Evolutionary conservation across 331 rosid species (phyloP).

Genomic region (Pyracantha coccinea): DNA sequence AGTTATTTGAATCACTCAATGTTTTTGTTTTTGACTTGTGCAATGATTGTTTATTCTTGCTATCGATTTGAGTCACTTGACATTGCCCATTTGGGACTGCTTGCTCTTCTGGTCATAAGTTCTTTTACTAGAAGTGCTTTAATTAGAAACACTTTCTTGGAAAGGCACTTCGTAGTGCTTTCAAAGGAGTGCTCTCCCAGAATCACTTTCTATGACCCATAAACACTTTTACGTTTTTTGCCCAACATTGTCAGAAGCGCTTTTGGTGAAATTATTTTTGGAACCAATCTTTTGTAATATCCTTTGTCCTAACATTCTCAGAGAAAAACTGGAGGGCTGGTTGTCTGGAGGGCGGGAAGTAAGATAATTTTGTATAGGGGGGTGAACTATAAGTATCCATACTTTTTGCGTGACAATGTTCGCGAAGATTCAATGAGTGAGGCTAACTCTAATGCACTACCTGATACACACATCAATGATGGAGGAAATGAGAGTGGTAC

Average conservation of each 20-base stretch:
- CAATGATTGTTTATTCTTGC: background rate
- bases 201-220: too few relatives aligned
- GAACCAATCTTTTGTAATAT: background rate
- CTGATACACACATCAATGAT: conserved; percentile 19
- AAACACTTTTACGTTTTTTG: too few relatives aligned
- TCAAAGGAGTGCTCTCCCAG: too few relatives aligned
- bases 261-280: too few relatives aligned
- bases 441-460: conserved; percentile 18
- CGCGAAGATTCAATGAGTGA: conserved; percentile 24
- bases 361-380: conserved; percentile 87
- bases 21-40: background rate
- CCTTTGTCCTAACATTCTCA: conserved; percentile 22
- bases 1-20: background rate
- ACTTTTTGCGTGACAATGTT: conserved; percentile 41
- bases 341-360: conserved; percentile 90
- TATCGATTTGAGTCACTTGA: background rate
- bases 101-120: too few relatives aligned
- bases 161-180: too few relatives aligned
- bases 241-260: too few relatives aligned
- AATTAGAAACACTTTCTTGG: too few relatives aligned
- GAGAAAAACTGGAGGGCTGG: conserved; percentile 97
- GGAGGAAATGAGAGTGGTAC: conserved; percentile 16
- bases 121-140: too few relatives aligned
- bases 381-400: conserved; percentile 67
- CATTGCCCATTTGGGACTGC: background rate